A percentile compares a stretch with the other conserved stretches of the same genome.
These are phyloP conservation scores for Quercus agrifolia DNA, from an alignment of 306 rosid genomes.

Conservation along the genomic window DNA sequence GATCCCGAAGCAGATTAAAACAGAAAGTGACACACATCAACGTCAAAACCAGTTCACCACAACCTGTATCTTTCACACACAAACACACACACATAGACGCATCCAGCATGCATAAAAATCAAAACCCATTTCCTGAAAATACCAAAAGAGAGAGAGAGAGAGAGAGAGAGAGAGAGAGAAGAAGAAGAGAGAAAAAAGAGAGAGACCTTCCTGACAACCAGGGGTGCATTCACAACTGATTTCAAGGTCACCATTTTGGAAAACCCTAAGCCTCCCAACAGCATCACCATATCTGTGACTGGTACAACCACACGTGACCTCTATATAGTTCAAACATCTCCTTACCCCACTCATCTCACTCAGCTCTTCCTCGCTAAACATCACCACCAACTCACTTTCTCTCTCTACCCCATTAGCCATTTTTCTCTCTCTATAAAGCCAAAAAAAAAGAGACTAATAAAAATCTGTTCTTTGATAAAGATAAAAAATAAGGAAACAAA, in stretches of 20 bases:
- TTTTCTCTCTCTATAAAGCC: not conserved
- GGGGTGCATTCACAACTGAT: constrained; percentile 98
- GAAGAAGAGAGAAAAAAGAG: constrained; percentile 26
- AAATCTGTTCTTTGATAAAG: constrained; percentile 39
- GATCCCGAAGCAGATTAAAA: constrained; percentile 39
- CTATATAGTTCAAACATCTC: constrained; percentile 63
- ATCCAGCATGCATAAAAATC: constrained; percentile 32
- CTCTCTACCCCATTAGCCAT: constrained; percentile 68
- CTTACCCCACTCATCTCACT: constrained; percentile 80
- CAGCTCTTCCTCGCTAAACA: constrained; percentile 89
- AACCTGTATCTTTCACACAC: constrained; percentile 13
- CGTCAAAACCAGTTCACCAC: constrained; percentile 44
- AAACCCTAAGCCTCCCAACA: constrained; percentile 99
- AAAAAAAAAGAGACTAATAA: not conserved
- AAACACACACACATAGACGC: constrained; percentile 3
- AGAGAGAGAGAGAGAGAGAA: constrained; percentile 14
- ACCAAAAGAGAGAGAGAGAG: constrained; percentile 6
- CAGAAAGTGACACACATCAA: constrained; percentile 43
- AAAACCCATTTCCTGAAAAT: constrained; percentile 18
- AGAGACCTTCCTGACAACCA: constrained; percentile 93
- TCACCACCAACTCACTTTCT: constrained; percentile 44
- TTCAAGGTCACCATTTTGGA: constrained; percentile 75
- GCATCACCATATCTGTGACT: constrained; percentile 97
- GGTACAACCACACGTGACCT: constrained; percentile 94
- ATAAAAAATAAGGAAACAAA: not conserved